phyloP scores from a whole-genome alignment of 352 stramenopile species.

The Halophytophthora polymorphica region DNA sequence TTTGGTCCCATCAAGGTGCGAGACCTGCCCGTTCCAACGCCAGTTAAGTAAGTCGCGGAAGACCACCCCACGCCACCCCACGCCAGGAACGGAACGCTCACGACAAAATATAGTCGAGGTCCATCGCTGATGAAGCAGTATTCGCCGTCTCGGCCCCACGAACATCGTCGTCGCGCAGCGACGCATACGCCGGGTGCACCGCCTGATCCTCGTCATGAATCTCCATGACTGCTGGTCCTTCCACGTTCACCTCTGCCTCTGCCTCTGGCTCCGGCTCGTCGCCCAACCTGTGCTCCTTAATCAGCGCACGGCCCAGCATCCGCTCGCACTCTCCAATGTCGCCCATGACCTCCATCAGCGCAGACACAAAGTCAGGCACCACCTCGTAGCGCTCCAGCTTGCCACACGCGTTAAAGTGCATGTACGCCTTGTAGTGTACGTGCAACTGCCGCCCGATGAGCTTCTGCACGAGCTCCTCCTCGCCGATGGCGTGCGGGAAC shows the following conservation, averaged over 20 bases:
- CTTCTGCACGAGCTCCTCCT: constrained; percentile 40
- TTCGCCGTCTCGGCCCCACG: neutral
- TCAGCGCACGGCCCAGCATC: constrained; percentile 33
- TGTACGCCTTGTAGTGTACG: constrained; percentile 36
- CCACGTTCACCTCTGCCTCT: constrained; percentile 3
- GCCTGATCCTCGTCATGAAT: neutral
- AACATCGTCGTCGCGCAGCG: neutral
- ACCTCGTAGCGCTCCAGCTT: constrained; percentile 32
- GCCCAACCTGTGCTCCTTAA: constrained; percentile 26
- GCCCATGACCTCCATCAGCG: constrained; percentile 35
- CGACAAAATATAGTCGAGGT: constrained; percentile 27
- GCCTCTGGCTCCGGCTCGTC: constrained; percentile 12
- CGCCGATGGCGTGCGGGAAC: constrained; percentile 31
- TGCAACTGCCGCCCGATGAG: constrained; percentile 45
- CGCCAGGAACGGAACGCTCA: neutral
- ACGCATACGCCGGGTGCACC: neutral
- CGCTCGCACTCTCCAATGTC: constrained; percentile 30
- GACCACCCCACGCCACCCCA: too few species aligned
- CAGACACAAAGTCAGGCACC: constrained; percentile 32
- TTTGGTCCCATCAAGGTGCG: too few species aligned
- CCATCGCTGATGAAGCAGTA: constrained; percentile 12
- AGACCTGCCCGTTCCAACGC: too few species aligned
- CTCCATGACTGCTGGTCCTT: constrained; percentile 1
- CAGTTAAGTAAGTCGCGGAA: too few species aligned
- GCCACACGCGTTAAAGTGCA: constrained; percentile 33